Evolutionary conservation across 257 asterid genomes (phyloP), one percentile per base, ranked within the genome.

Genomic region (Apocynum venetum): DNA sequence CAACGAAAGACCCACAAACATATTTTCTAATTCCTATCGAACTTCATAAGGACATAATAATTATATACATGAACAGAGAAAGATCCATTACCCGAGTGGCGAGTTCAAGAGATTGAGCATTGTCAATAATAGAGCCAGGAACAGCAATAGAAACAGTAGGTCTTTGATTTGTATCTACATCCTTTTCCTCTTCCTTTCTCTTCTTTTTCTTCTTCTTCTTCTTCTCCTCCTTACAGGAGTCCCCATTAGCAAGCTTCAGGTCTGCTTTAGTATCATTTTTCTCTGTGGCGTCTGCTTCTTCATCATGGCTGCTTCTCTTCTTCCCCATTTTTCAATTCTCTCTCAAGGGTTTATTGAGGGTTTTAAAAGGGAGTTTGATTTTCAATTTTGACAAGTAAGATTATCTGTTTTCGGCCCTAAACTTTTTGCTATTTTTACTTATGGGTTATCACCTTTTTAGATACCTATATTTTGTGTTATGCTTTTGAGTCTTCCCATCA

Each of bases 71-170:
- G 76, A 13, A 53, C 1, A 20, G 55, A 0, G 75, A 64, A 19
- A 41, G 19, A 72, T n/a, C 35, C 3, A 65, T 77, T 88, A 91
- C 97, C 46, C 95, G 86, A 36, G 98, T 94, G 20, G 97, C 97
- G 48, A 94, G 95, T 78, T 94, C 98, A 64, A 85, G 85, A 36
- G 98, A 91, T 83, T 94, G 97, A 61, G 94, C 86, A 46, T 94
- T 94, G 75, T 91, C 85, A 66, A 94, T 88, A 53, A 92, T 92
- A 78, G 98, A 94, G 1, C 97, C 97, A 67, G 98, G 89, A 73
- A 94, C 73, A 52, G 96, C 96, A 78, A 94, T 72, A 80, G 92
- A 88, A 75, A 91, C 84, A 0, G 97, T 91, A 66, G 96, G 88
- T 35, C n/a, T 38, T 59, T 82, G 90, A 46, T 83, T 64, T 68